Percentiles rank a stretch among this genome's conserved stretches.
These are phyloP conservation scores for Eucalyptus globulus DNA, from an alignment of 345 rosid genomes.

Conservation along the genomic window DNA sequence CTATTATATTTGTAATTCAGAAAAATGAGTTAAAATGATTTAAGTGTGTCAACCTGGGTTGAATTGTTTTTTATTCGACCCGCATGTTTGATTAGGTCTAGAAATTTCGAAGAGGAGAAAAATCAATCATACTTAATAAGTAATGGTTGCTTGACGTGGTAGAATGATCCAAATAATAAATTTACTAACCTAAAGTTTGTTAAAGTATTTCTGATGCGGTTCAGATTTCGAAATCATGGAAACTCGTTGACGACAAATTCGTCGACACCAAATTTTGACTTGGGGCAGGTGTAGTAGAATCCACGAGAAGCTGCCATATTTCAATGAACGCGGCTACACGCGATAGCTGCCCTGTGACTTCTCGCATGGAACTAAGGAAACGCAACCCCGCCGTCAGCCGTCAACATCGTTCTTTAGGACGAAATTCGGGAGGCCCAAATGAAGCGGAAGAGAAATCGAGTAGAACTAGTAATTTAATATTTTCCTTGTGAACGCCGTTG, in stretches of 20 bases:
- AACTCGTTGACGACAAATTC: neutral
- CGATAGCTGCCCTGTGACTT: neutral
- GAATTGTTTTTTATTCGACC: too few species aligned
- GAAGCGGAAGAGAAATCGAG: neutral
- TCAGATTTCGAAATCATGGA: neutral
- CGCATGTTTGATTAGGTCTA: neutral
- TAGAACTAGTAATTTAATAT: neutral
- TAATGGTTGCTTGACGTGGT: neutral
- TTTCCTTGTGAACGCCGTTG: neutral
- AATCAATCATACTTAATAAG: neutral
- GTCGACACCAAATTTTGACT: neutral
- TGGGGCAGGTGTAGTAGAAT: neutral
- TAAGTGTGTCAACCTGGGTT: accelerated
- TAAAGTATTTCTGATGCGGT: neutral
- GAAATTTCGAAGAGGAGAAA: neutral
- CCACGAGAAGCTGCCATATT: neutral
- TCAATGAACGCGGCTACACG: neutral
- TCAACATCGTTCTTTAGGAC: neutral
- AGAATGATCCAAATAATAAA: neutral
- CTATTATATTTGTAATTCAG: accelerated
- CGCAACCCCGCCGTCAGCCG: neutral
- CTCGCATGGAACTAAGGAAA: neutral
- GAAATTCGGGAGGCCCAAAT: neutral
- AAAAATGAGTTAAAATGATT: neutral
- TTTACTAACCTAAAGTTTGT: neutral